Base-by-base conservation (phyloP, 1,139 yeast genomes). In the Kluyveromyces sp. region DNA sequence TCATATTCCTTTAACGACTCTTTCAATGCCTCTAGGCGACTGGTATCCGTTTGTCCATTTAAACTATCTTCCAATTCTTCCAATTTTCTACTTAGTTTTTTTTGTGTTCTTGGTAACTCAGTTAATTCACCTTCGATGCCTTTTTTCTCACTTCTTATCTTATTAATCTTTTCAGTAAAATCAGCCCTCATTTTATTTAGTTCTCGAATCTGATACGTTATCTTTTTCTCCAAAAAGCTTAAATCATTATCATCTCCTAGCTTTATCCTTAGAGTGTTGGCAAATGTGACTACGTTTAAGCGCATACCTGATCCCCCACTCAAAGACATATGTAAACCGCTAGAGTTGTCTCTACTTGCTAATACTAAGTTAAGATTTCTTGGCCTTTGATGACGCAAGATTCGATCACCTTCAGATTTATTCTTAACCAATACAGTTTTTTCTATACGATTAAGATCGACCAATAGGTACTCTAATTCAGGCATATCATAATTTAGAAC, bases 401-500 rank as follows among this genome's bases (percentile, higher is more conserved):
- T 62, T 0, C 51, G 46, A 53, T 75, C 77, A 0, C 87, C 92
- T n/a, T 71, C 73, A 2, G 60, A 54, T 49, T 79, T 69, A 42
- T 78, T 70, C 2, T 72, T 69, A 26, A 79, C 71, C 36, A 89
- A 66, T 0, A 83, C 68, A 0, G 74, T 68, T 29, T 74, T 72
- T 56, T 90, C 96, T 43, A 86, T 74, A 30, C 68, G 70, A 46
- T 73, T 73, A 15, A 73, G 57, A 66, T 90, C 97, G 48, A 89
- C 79, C 47, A 90, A 65, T 1, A 83, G 68, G 54, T 77, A 81
- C 54, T 75, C 71, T 2, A 82, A 72, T 43, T 75, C 74, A 33
- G 75, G 78, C 50, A 80, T 70, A 1, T 71, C 67, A 48, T 86
- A 70, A 2, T 74, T 73, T 30, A 90, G 57, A 32, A 77, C 78